Evolutionary conservation across 306 rosid species (phyloP), one percentile per base, ranked within the genome.

Genomic region (Mucuna pruriens): DNA sequence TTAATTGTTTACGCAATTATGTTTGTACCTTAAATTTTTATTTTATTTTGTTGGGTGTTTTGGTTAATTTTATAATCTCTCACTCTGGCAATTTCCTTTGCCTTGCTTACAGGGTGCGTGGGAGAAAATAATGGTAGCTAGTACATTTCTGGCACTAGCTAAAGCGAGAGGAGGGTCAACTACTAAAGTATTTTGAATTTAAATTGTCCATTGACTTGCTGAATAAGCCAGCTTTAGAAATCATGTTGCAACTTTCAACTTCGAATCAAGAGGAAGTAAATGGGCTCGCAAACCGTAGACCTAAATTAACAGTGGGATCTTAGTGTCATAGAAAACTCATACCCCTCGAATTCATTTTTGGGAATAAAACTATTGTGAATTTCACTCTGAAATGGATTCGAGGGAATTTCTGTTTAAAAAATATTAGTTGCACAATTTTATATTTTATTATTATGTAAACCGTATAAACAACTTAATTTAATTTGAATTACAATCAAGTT

Each of bases 21-120:
- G 46, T 26, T 7, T 45, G 39, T 36, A 2, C 20, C 3, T 70
- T 25, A n/a, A n/a, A n/a, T n/a, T 19, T 17, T 8, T 0, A 2
- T 15, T 25, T 9, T 9, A 29, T 52, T 54, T 34, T 31, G 20
- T 17, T 31, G 65, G 4, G 12, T 33, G 42, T 72, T 46, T 73
- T 19, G 11, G 51, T 25, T 74, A 26, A 44, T 48, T 20, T 52
- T 4, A 26, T 25, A 49, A 4, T 77, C 11, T 46, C 1, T 1
- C 31, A 13, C 34, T 66, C 7, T 34, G 2, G 3, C 16, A 8
- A 33, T 58, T 6, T 34, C 10, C 19, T 13, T 26, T 61, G 12
- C 45, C 23, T 45, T 74, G 58, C 23, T 48, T 48, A 40, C 65
- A 80, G 88, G 82, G 46, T 80, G 84, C 64, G 26, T 49, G 36